Percentiles rank a stretch among this genome's conserved stretches.
These are phyloP conservation scores for Penicillium macrosclerotiorum DNA, from an alignment of 495 filamentous ascomycete genomes.

Conservation along the genomic window DNA sequence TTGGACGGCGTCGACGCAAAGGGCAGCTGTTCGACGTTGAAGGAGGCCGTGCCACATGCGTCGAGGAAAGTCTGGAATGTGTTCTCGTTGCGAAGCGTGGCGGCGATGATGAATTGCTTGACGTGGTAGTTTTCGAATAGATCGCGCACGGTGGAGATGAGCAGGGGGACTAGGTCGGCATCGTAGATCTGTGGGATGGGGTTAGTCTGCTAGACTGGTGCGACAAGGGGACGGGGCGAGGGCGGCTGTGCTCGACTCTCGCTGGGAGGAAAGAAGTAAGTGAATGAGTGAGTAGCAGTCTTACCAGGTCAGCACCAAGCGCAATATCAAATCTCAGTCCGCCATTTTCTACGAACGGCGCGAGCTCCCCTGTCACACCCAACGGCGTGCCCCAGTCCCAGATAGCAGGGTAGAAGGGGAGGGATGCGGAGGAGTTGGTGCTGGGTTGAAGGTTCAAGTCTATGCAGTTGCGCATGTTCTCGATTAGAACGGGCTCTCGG, in stretches of 20 bases:
- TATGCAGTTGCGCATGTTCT: slow-evolving; percentile 64
- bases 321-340: slow-evolving; percentile 43
- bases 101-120: slow-evolving; percentile 54
- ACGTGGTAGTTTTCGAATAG: slow-evolving; percentile 51
- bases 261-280: too few relatives aligned
- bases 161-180: slow-evolving; percentile 50
- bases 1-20: slow-evolving; percentile 43
- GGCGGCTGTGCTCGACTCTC: too few relatives aligned
- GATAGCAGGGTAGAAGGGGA: slow-evolving; percentile 36
- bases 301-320: slow-evolving; percentile 51
- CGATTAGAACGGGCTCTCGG: slow-evolving; percentile 70
- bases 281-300: too few relatives aligned
- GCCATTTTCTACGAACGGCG: slow-evolving; percentile 3
- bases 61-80: slow-evolving; percentile 57
- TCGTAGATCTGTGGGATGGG: too few relatives aligned
- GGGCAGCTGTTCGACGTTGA: slow-evolving; percentile 40
- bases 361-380: slow-evolving; percentile 6
- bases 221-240: too few relatives aligned
- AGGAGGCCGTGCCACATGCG: slow-evolving; percentile 54
- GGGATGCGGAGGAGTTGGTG: too few relatives aligned
- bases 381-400: slow-evolving; percentile 42
- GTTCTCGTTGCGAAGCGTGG: slow-evolving; percentile 60
- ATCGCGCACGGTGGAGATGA: slow-evolving; percentile 54
- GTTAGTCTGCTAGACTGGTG: too few relatives aligned
- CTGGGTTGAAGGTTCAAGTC: too few relatives aligned